phyloP scores from a whole-genome alignment of 768 basidiomycete species.

The Amanita subjunquillea region DNA sequence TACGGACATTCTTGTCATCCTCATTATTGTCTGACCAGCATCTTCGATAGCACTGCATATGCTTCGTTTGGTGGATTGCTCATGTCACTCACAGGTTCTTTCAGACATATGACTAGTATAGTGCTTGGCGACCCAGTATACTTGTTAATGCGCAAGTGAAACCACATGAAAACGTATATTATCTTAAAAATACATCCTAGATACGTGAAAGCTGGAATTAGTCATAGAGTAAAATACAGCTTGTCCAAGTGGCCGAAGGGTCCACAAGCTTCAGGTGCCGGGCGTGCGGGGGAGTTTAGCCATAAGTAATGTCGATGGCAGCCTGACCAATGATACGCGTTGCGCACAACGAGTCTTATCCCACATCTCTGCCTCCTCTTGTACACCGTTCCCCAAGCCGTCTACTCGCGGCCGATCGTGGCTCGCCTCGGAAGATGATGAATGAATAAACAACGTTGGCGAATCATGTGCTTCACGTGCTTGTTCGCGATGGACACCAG shows the following conservation, averaged over 20 bases:
- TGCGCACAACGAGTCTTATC: constrained; percentile 76
- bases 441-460: not conserved
- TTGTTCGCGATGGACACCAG: not conserved
- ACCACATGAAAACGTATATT: not conserved
- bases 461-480: not conserved
- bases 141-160: constrained; percentile 72
- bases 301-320: constrained; percentile 42
- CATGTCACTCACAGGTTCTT: constrained; percentile 88
- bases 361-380: constrained; percentile 85
- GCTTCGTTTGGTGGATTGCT: constrained; percentile 94
- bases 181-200: constrained; percentile 5
- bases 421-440: constrained; percentile 6
- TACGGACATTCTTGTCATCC: constrained; percentile 25
- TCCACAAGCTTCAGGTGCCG: not conserved
- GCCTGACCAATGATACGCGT: constrained; percentile 70
- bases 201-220: constrained; percentile 7
- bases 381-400: constrained; percentile 6
- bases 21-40: constrained; percentile 7
- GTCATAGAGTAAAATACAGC: constrained; percentile 3
- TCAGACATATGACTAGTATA: constrained; percentile 84
- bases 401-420: not conserved
- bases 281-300: constrained; percentile 7
- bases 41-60: constrained; percentile 69
- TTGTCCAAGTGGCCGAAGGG: not conserved
- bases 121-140: constrained; percentile 93